phyloP scores from a whole-genome alignment of 225 moss, liverwort and hornwort species.

The Pleurozium schreberi region DNA sequence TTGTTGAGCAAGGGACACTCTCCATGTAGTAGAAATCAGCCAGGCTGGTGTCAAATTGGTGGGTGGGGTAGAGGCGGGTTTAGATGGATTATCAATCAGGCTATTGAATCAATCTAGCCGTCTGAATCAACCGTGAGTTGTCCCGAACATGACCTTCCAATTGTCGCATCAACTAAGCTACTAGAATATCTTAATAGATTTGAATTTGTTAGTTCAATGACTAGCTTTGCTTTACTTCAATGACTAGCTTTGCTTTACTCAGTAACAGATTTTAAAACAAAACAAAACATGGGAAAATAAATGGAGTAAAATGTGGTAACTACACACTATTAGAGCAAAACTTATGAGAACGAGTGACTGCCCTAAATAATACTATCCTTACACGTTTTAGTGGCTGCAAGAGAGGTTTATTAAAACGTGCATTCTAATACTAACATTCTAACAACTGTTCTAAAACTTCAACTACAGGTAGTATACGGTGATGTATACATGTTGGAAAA shows the following conservation, averaged over 20 bases:
- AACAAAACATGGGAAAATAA: background rate
- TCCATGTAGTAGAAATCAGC: background rate
- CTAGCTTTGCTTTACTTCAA: background rate
- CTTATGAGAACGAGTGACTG: background rate
- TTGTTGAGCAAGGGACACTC: background rate
- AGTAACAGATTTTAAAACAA: no score
- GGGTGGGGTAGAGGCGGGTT: background rate
- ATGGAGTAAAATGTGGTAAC: background rate
- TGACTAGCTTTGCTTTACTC: background rate
- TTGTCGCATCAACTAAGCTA: background rate
- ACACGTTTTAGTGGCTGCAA: background rate
- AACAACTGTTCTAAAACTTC: background rate
- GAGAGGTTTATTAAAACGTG: background rate
- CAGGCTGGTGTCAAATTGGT: background rate
- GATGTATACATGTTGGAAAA: constrained; percentile 33
- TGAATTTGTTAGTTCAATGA: background rate
- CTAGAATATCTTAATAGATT: background rate
- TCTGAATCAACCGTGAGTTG: background rate
- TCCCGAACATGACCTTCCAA: background rate
- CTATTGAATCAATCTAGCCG: no score
- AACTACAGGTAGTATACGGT: constrained; percentile 26
- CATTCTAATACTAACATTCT: background rate
- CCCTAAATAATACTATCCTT: background rate
- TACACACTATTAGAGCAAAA: background rate
- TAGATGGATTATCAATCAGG: background rate